These are phyloP conservation scores for Pythium dissimile DNA, from an alignment of 352 stramenopile genomes.

Conservation along the genomic window DNA sequence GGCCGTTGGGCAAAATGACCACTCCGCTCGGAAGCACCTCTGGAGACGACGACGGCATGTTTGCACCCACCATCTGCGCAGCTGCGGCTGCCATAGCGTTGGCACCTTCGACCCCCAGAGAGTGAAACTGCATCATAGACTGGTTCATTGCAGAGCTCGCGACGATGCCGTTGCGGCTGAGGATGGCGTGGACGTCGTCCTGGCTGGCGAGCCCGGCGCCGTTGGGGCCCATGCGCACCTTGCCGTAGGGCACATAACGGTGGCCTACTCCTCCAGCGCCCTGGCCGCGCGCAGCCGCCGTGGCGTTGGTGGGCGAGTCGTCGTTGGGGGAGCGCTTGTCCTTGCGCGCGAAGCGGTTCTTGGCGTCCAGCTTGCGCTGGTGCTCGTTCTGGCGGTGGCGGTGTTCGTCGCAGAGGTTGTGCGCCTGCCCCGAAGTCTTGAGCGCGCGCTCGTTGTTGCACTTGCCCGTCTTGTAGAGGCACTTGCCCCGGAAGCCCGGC, in stretches of 20 bases:
- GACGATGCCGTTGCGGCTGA: conserved; percentile 13
- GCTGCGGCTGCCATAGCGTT: conserved; percentile 4
- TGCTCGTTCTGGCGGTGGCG: conserved; percentile 81
- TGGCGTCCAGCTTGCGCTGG: conserved; percentile 85
- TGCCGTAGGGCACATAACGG: conserved; percentile 23
- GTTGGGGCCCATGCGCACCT: conserved; percentile 21
- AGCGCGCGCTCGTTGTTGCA: conserved; percentile 82
- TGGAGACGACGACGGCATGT: background rate
- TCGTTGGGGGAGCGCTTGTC: conserved; percentile 34
- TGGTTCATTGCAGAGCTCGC: conserved; percentile 7
- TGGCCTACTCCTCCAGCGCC: conserved; percentile 1
- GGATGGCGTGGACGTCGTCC: conserved; percentile 16
- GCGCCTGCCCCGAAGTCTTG: conserved; percentile 74
- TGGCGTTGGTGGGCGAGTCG: conserved; percentile 17
- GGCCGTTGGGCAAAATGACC: conserved; percentile 42
- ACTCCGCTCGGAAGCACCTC: conserved; percentile 28
- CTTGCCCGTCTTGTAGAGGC: conserved; percentile 87
- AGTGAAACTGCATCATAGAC: conserved; percentile 24
- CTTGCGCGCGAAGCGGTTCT: conserved; percentile 69
- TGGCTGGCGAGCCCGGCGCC: background rate
- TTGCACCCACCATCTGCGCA: background rate
- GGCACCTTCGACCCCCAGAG: background rate
- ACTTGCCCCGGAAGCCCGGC: conserved; percentile 64
- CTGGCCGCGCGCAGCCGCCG: background rate
- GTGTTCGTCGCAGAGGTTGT: conserved; percentile 87